Percentiles rank a stretch among this genome's conserved stretches.
Conservation (phyloP, 2,329 filamentous ascomycete genomes). For the Cladosporium sp. region DNA sequence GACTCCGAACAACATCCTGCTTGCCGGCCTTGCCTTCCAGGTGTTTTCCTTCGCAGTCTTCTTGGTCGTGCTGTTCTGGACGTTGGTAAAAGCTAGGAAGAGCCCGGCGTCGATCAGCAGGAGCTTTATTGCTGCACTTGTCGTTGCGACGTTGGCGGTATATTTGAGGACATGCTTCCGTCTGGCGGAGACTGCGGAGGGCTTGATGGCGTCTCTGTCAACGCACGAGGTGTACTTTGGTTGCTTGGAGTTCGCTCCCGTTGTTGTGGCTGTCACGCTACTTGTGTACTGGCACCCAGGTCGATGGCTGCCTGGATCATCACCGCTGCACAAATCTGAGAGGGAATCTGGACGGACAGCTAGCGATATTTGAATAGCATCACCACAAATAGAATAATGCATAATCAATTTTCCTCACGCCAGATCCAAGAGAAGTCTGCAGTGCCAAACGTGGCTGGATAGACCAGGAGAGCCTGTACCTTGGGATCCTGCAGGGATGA, state of each 20-base stretch:
- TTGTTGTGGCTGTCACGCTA: conserved; percentile 53
- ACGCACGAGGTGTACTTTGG: conserved; percentile 58
- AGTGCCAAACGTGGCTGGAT: conserved; percentile 24
- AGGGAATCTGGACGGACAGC: neutral
- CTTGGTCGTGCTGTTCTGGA: conserved; percentile 47
- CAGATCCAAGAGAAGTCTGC: conserved; percentile 19
- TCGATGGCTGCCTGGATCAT: conserved; percentile 32
- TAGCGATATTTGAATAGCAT: neutral
- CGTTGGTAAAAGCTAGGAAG: conserved; percentile 44
- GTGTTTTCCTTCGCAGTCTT: conserved; percentile 55
- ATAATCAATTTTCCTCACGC: conserved; percentile 1
- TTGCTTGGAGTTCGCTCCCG: conserved; percentile 56
- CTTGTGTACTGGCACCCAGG: conserved; percentile 52
- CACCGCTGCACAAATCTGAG: conserved; percentile 14
- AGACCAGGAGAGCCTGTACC: conserved; percentile 25
- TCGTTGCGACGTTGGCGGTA: conserved; percentile 51
- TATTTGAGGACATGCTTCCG: conserved; percentile 58
- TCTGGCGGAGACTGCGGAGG: conserved; percentile 57
- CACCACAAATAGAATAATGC: neutral
- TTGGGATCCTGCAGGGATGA: conserved; percentile 13
- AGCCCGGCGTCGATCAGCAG: conserved; percentile 37
- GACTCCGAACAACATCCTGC: conserved; percentile 57
- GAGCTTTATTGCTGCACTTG: conserved; percentile 48
- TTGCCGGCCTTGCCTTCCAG: conserved; percentile 59
- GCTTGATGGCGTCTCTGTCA: conserved; percentile 49